Evolutionary conservation across 2,329 filamentous ascomycete species (phyloP), one percentile per base, ranked within the genome.

Genomic region (Aspergillus hortae): DNA sequence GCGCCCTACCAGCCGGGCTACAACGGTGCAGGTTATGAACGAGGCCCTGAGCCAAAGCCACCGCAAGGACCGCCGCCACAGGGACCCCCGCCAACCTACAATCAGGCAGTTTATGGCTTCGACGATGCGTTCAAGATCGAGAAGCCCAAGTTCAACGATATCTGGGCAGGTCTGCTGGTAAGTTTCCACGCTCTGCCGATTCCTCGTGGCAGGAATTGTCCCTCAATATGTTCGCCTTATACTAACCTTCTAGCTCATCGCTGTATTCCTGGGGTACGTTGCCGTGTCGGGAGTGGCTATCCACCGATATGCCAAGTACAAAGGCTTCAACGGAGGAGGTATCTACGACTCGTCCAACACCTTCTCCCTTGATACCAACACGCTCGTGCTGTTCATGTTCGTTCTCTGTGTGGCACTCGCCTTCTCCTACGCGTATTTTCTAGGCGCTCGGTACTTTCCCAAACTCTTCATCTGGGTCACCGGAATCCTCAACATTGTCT

Each of bases 401-500:
- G 83, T 89, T 6, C 78, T 96, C 6, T 82, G 76, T 14, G 79
- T 91, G 36, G 88, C 90, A 4, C 78, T 92, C 19, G 79, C 89
- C 1, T 75, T 96, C 40, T 92, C 89, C 33, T 88, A 84, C 65
- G 78, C 74, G 19, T 97, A 96, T 68, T 84, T 96, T 62, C 83
- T 84, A 71, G 70, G 86, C 2, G 88, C 89, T 6, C 84, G 90
- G 50, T 74, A 82, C 44, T 92, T 92, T 59, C 91, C 92, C 3
- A 95, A 94, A 73, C 83, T 90, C 65, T 91, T 96, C 61, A 95
- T 96, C 67, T 96, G 90, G 89, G 82, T 91, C 36, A 95, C 91
- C 0, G 90, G 90, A 11, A 92, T 96, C 47, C 77, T 95, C 51
- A 95, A 96, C 70, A 88, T 96, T 62, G 75, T 87, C 49, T 87